Evolutionary conservation across 73 alveolate species (phyloP).

Genomic region (Paramecium caudatum): DNA sequence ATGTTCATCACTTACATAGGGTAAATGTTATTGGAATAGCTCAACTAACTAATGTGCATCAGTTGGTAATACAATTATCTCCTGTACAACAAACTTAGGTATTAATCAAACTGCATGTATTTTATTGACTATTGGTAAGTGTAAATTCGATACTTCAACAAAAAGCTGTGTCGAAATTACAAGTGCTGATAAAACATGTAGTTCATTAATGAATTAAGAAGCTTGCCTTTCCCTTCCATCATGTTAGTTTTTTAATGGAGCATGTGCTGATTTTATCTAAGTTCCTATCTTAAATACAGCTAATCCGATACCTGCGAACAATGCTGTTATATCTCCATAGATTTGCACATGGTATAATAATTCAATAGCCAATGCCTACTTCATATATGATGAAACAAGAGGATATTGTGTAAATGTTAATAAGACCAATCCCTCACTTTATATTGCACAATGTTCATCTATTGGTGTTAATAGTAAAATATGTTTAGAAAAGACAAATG

Average conservation of each 20-base stretch:
- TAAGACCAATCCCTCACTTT: background rate
- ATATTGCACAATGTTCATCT: background rate
- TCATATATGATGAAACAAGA: background rate
- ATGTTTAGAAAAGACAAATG: too few relatives aligned
- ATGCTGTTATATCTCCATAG: background rate
- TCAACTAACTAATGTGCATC: background rate
- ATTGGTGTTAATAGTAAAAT: too few relatives aligned
- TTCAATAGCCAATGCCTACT: background rate
- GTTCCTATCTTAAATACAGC: too few relatives aligned
- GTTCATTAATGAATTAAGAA: background rate
- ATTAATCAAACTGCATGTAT: background rate
- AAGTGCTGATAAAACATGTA: background rate
- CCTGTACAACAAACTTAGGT: background rate
- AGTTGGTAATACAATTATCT: background rate
- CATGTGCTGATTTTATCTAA: too few relatives aligned
- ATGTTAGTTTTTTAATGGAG: too few relatives aligned
- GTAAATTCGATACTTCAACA: background rate
- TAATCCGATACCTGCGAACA: too few relatives aligned
- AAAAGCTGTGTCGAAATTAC: background rate
- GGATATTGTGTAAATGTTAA: background rate
- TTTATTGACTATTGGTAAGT: background rate
- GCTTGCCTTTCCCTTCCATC: background rate
- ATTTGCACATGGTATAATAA: background rate
- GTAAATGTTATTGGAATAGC: background rate
- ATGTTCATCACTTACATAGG: background rate